phyloP scores from a whole-genome alignment of 192 early-diverging fungal genomes.

The Umbelopsis vinacea region DNA sequence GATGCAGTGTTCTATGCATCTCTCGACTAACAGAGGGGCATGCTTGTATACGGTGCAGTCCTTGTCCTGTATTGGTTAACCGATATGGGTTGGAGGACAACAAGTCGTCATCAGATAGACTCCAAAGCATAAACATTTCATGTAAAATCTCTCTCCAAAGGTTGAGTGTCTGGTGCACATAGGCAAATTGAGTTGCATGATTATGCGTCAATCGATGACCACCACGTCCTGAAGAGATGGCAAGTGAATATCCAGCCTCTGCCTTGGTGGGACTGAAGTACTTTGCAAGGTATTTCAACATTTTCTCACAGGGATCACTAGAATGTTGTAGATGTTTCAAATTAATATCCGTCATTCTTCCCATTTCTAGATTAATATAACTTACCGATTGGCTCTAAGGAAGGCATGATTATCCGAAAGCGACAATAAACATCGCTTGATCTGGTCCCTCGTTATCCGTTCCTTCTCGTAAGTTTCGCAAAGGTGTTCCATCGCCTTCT shows the following conservation, averaged over 20 bases:
- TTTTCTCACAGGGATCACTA: constrained; percentile 95
- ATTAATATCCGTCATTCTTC: constrained; percentile 2
- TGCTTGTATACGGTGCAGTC: constrained; percentile 91
- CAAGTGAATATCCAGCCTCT: constrained; percentile 74
- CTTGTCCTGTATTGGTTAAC: constrained; percentile 95
- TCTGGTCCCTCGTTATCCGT: constrained; percentile 61
- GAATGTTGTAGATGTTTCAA: background rate
- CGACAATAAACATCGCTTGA: constrained; percentile 87
- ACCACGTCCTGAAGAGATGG: constrained; percentile 79
- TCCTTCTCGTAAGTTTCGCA: constrained; percentile 74
- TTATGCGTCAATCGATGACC: constrained; percentile 93
- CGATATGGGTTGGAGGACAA: constrained; percentile 79
- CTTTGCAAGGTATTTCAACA: constrained; percentile 77
- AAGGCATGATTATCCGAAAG: constrained; percentile 98
- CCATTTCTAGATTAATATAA: background rate
- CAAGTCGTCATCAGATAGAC: constrained; percentile 86
- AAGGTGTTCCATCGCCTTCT: constrained; percentile 85
- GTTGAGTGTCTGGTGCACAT: constrained; percentile 90
- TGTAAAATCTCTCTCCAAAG: constrained; percentile 96
- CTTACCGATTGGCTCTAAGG: constrained; percentile 77
- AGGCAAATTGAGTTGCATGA: constrained; percentile 91
- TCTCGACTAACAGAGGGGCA: constrained; percentile 80
- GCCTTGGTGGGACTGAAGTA: constrained; percentile 71
- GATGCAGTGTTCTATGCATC: constrained; percentile 90
- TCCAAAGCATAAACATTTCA: constrained; percentile 98